Base-by-base conservation (phyloP, 2,329 filamentous ascomycete genomes). In the Delphinella strobiligena region DNA sequence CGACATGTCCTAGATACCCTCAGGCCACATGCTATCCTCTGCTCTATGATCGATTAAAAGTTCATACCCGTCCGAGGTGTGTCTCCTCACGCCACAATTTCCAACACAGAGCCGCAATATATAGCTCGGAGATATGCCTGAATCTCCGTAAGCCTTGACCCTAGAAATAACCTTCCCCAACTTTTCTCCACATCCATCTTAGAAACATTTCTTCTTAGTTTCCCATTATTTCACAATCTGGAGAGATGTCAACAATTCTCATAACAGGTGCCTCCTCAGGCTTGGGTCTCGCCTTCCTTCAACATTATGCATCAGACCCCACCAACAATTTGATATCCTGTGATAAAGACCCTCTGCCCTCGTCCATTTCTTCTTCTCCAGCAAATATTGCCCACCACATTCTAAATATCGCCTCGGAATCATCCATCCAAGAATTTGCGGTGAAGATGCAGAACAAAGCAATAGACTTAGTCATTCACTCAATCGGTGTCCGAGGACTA, bases 401-500 rank as follows among this genome's bases (percentile, higher is more conserved):
- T 16, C 47, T 55, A 9, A 58, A 61, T 39, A 40, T 61, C 9
- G 49, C 52, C 16, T 41, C 45, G 19, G 47, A 53, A 32, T 18
- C 19, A 1, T 49, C 54, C 9, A 46, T 61, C 34, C 22, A 41
- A n/a, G 5, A 35, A 10, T 45, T 59, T n/a, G 41, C 44, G 2
- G 19, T 39, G 3, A 1, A 24, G 1, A 17, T 61, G 5, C 19
- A 43, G 9, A 40, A 34, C 14, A 44, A 29, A 1, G 52, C 53
- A 0, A 56, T 69, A 31, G 50, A 58, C 36, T 50, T 67, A 1
- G 31, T 68, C 8, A 53, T 69, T 31, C 66, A 69, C 54, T 58
- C 54, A 41, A 63, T 63, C 5, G 66, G 65, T 4, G 53, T 67
- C 33, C 56, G 66, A 5, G 66, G 66, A 5, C 56, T 69, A 1